A percentile compares a stretch with the other conserved stretches of the same genome.
Conservation (phyloP, 768 basidiomycete genomes). For the Tulasnella calospora region DNA sequence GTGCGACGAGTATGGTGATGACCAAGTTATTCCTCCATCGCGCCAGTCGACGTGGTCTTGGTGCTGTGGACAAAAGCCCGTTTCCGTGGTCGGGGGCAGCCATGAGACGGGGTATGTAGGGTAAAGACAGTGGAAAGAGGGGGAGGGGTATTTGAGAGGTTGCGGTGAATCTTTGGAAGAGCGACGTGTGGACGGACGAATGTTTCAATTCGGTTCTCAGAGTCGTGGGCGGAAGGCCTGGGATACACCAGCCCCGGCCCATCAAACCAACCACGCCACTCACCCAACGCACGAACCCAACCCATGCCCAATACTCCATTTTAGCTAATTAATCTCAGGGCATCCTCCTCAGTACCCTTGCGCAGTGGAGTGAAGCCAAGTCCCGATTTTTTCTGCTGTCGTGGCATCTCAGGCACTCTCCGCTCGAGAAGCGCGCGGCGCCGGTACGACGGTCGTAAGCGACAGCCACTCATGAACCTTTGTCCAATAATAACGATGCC, state of each 20-base stretch:
- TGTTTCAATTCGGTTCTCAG: background rate
- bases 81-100: background rate
- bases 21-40: constrained; percentile 9
- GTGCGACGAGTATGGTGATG: background rate
- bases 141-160: background rate
- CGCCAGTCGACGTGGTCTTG: constrained; percentile 7
- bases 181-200: background rate
- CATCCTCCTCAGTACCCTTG: background rate
- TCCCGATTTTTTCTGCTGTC: background rate
- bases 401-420: background rate
- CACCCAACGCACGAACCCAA: too few relatives aligned
- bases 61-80: background rate
- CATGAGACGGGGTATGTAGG: background rate
- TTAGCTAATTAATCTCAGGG: background rate
- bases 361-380: background rate
- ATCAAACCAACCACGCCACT: too few relatives aligned
- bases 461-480: background rate
- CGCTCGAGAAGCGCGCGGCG: background rate
- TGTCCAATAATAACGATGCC: background rate
- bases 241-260: background rate
- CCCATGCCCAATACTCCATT: background rate
- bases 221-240: background rate
- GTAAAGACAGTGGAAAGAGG: background rate
- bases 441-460: background rate
- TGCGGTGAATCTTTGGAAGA: constrained; percentile 8